Evolutionary conservation across 306 rosid genomes (phyloP), one percentile per base, ranked within the genome.

Genomic region (Medicago ruthenica): DNA sequence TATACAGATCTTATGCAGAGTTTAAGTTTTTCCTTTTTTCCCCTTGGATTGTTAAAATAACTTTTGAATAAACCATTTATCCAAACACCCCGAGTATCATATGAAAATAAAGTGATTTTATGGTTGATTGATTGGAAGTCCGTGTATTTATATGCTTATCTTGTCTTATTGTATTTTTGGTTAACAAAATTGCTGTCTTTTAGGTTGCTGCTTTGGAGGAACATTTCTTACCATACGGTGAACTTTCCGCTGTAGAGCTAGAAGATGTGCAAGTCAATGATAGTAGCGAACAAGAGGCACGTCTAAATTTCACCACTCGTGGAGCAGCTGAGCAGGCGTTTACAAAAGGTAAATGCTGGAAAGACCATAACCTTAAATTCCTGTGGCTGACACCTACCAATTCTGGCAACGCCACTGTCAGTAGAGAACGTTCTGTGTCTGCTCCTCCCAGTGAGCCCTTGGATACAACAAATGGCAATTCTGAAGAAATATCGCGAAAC

Each of bases 321-420:
- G 86, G 77, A 37, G 90, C 96, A 6, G 97, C 97, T 8, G 92
- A 90, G 87, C 85, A 65, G 67, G 97, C 97, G 18, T 92, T 86
- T 83, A 60, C 31, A 37, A 81, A 83, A 58, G 94, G 91, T 50
- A 92, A 87, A 87, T 83, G 83, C 88, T 92, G 96, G 97, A 82
- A 90, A 71, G 96, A 89, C 27, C 84, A 85, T 17, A 78, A 83
- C 73, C 80, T 92, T 71, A 88, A 85, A 68, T 92, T 92, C 73
- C 45, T 41, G 75, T 92, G 97, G 97, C 36, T 90, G 78, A 67
- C 87, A 40, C 73, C 86, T 37, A 68, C 83, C 64, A 80, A 22
- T 71, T 71, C 88, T 73, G 73, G 87, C 80, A 81, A 69, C 70
- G 85, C 83, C 22, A 74, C 67, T 2, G 76, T 75, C 62, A 76